Evolutionary conservation across 345 rosid species (phyloP).

Genomic region (Aurinia saxatilis): DNA sequence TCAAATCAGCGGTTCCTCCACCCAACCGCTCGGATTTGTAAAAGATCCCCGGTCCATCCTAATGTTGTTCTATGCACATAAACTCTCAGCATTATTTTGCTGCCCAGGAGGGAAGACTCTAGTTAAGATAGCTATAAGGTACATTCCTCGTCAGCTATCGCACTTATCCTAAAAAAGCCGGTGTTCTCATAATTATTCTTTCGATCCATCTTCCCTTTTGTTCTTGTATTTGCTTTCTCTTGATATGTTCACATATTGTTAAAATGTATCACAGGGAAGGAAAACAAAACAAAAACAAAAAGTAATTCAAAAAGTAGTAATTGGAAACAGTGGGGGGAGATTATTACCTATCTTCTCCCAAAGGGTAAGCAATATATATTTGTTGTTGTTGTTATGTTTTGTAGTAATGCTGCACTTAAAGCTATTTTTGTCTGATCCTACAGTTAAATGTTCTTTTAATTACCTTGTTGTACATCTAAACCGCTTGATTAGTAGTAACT

Average conservation of each 20-base stretch:
- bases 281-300: background rate
- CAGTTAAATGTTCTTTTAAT: background rate
- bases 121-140: conserved; percentile 44
- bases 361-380: conserved; percentile 9
- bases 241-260: conserved; percentile 9
- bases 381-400: background rate
- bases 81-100: conserved; percentile 49
- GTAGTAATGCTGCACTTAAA: background rate
- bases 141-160: conserved; percentile 12
- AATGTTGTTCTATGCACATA: conserved; percentile 47
- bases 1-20: conserved; percentile 53
- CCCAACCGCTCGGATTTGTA: conserved; percentile 47
- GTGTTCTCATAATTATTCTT: background rate
- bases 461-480: conserved; percentile 10
- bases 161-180: background rate
- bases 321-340: conserved; percentile 6
- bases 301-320: conserved; percentile 9
- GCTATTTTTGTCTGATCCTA: conserved; percentile 5
- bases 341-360: background rate
- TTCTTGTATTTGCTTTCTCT: background rate
- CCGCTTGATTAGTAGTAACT: background rate
- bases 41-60: conserved; percentile 24
- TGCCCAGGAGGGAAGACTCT: conserved; percentile 35
- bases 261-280: conserved; percentile 22
- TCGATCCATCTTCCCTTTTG: background rate